Evolutionary conservation across 2,329 filamentous ascomycete species (phyloP).

Genomic region (Cryphonectria nitschkei): DNA sequence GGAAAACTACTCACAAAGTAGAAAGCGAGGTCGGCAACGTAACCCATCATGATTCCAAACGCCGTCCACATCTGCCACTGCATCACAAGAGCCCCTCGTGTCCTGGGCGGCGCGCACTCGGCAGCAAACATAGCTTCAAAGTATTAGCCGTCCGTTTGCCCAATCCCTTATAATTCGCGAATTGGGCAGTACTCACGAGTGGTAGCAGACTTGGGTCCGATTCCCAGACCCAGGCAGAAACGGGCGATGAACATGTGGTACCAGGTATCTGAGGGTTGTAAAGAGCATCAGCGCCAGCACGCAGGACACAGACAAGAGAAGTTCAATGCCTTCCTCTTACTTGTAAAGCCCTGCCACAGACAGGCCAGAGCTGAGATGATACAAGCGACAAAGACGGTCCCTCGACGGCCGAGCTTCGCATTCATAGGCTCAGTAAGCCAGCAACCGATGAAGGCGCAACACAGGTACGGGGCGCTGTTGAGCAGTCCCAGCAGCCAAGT

Average conservation of each 20-base stretch:
- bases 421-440: slow-evolving; percentile 78
- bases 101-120: slow-evolving; percentile 65
- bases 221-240: slow-evolving; percentile 70
- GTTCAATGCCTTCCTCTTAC: slow-evolving; percentile 9
- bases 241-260: slow-evolving; percentile 73
- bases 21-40: slow-evolving; percentile 63
- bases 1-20: slow-evolving; percentile 45
- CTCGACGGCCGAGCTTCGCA: slow-evolving; percentile 68
- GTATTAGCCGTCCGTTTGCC: slow-evolving; percentile 12
- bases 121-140: slow-evolving; percentile 66
- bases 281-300: slow-evolving; percentile 5
- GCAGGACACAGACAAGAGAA: background rate
- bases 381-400: slow-evolving; percentile 72
- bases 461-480: slow-evolving; percentile 66
- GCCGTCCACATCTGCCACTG: slow-evolving; percentile 49
- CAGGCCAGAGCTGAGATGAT: slow-evolving; percentile 57
- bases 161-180: no score
- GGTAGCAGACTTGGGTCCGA: slow-evolving; percentile 72
- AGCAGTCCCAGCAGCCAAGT: slow-evolving; percentile 59
- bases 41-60: slow-evolving; percentile 62
- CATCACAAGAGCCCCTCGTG: slow-evolving; percentile 74
- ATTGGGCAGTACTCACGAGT: slow-evolving; percentile 43
- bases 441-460: slow-evolving; percentile 70
- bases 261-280: slow-evolving; percentile 48
- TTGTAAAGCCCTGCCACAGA: slow-evolving; percentile 53